phyloP scores from a whole-genome alignment of 2,329 filamentous ascomycete species.

The Fusarium irregulare region DNA sequence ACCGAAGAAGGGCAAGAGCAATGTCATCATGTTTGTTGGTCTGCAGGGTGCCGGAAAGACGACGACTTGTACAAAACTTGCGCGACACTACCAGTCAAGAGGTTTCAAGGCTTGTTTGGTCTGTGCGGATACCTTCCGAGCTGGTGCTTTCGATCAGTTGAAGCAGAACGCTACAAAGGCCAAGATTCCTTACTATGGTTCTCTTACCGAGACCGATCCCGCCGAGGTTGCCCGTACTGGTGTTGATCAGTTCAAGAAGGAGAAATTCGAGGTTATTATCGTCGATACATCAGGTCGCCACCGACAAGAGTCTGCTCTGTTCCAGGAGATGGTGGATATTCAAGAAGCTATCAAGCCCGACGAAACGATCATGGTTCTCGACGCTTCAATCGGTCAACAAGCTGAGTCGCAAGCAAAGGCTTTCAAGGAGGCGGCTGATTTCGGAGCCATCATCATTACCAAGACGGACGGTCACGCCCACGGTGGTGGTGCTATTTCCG shows the following conservation, averaged over 20 bases:
- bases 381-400: constrained; percentile 95
- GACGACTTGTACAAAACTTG: constrained; percentile 97
- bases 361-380: constrained; percentile 98
- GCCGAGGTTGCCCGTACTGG: constrained; percentile 93
- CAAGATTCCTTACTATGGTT: constrained; percentile 98
- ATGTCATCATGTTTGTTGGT: constrained; percentile 99
- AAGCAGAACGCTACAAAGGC: constrained; percentile 99
- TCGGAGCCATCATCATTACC: constrained; percentile 98
- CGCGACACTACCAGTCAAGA: constrained; percentile 91
- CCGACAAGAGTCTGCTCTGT: constrained; percentile 92
- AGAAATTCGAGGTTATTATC: constrained; percentile 97
- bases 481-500: constrained; percentile 96
- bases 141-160: constrained; percentile 96
- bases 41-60: constrained; percentile 98
- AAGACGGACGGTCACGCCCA: constrained; percentile 97
- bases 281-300: constrained; percentile 97
- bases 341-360: constrained; percentile 87
- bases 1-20: constrained; percentile 94
- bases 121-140: constrained; percentile 98
- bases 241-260: constrained; percentile 99
- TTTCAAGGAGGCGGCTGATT: constrained; percentile 97
- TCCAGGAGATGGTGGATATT: constrained; percentile 98
- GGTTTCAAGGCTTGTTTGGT: constrained; percentile 95
- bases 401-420: constrained; percentile 94
- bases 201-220: constrained; percentile 94